phyloP scores from a whole-genome alignment of 768 basidiomycete genomes.

The Trametes meyenii region DNA sequence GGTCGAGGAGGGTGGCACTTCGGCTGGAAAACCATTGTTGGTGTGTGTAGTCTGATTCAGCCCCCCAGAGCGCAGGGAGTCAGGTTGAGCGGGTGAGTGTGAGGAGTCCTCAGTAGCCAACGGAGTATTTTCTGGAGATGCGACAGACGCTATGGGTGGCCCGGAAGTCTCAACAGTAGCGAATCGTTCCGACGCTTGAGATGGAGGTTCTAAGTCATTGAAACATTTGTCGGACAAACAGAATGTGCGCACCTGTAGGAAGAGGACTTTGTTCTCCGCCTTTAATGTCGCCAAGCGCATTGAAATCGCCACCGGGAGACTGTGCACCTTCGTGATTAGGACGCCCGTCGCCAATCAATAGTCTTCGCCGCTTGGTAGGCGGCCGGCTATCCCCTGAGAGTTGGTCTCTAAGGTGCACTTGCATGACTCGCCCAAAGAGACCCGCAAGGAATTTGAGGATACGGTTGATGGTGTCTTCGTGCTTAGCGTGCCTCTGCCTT shows the following conservation, averaged over 20 bases:
- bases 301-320: constrained; percentile 44
- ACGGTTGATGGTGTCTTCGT: constrained; percentile 94
- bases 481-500: constrained; percentile 82
- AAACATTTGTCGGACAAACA: neutral
- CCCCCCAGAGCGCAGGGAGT: neutral
- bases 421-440: constrained; percentile 66
- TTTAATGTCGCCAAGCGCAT: constrained; percentile 27
- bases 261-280: constrained; percentile 18
- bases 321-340: constrained; percentile 40
- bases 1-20: constrained; percentile 8
- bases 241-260: constrained; percentile 17
- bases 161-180: constrained; percentile 53
- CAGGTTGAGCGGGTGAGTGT: neutral
- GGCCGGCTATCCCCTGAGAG: constrained; percentile 40
- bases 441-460: constrained; percentile 95
- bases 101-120: neutral
- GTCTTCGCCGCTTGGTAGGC: constrained; percentile 50
- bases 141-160: constrained; percentile 20
- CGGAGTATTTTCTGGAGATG: constrained; percentile 1
- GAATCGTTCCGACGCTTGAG: constrained; percentile 38
- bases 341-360: constrained; percentile 66
- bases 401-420: constrained; percentile 41
- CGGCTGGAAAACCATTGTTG: constrained; percentile 4
- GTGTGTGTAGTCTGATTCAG: neutral
- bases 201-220: neutral